A percentile compares a stretch with the other conserved stretches of the same genome.
Conservation (phyloP, 192 early-diverging fungal species). For the Gamsiella multidivaricata region DNA sequence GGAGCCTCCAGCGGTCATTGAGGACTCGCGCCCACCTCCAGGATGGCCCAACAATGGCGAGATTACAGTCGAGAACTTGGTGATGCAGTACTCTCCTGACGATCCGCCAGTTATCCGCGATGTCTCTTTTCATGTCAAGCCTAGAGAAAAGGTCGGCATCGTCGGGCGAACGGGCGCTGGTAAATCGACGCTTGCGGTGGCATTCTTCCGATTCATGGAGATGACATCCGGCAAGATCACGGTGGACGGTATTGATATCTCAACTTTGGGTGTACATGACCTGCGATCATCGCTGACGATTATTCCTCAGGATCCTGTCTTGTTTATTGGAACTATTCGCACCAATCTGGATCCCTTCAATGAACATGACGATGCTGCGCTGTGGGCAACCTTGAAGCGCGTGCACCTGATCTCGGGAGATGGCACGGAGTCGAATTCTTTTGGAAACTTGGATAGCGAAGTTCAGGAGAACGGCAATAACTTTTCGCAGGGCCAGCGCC, state of each 20-base stretch:
- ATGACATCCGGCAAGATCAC: constrained; percentile 71
- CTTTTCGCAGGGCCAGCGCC: constrained; percentile 86
- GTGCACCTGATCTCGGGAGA: constrained; percentile 65
- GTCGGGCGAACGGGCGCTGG: constrained; percentile 84
- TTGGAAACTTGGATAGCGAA: constrained; percentile 61
- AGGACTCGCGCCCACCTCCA: constrained; percentile 58
- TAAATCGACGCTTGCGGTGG: constrained; percentile 78
- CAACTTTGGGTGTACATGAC: constrained; percentile 80
- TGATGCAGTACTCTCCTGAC: constrained; percentile 84
- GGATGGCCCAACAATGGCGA: constrained; percentile 80
- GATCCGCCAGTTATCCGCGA: constrained; percentile 80
- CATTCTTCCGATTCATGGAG: constrained; percentile 88
- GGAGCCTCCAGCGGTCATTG: constrained; percentile 73
- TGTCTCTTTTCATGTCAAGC: constrained; percentile 75
- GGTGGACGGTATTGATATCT: constrained; percentile 85
- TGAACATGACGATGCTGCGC: constrained; percentile 68
- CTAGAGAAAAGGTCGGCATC: constrained; percentile 86
- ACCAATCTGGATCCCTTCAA: constrained; percentile 85
- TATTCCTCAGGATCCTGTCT: constrained; percentile 82
- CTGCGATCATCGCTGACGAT: constrained; percentile 75
- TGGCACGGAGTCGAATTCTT: constrained; percentile 50
- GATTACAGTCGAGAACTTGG: constrained; percentile 78
- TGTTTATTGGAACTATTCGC: constrained; percentile 76
- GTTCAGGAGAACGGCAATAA: constrained; percentile 79
- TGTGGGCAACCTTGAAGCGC: constrained; percentile 77